phyloP scores from a whole-genome alignment of 495 filamentous ascomycete genomes.

The Penicillium dipodomyicola region DNA sequence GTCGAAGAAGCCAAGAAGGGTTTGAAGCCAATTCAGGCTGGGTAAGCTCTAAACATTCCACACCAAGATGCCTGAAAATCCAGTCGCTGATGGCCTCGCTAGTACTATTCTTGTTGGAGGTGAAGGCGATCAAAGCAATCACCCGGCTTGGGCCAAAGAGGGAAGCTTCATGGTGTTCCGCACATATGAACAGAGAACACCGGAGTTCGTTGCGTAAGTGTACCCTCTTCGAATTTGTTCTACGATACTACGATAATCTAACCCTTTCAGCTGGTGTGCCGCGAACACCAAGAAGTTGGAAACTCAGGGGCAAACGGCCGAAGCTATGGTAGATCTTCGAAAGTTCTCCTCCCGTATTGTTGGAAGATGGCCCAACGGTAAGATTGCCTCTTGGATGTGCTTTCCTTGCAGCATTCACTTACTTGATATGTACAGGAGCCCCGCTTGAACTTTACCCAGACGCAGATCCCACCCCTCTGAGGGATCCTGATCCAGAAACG shows the following conservation, averaged over 20 bases:
- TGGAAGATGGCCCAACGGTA: slow-evolving; percentile 2
- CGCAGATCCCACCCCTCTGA: not conserved
- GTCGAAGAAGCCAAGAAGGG: not conserved
- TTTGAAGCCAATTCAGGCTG: slow-evolving; percentile 1
- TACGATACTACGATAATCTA: not conserved
- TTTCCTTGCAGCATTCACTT: not conserved
- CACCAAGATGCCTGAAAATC: too few species aligned
- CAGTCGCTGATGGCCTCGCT: not conserved
- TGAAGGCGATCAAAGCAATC: not conserved
- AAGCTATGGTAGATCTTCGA: not conserved
- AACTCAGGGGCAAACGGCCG: not conserved
- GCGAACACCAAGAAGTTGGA: not conserved
- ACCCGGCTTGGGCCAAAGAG: slow-evolving; percentile 5
- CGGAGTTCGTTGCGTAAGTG: not conserved
- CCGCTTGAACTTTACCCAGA: slow-evolving; percentile 1
- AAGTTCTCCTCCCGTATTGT: slow-evolving; percentile 1
- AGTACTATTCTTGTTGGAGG: slow-evolving; percentile 6
- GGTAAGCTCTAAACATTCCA: not conserved
- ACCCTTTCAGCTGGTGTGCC: not conserved
- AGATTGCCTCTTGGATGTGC: not conserved
- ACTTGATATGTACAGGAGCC: not conserved
- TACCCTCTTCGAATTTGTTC: not conserved
- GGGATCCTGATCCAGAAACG: not conserved
- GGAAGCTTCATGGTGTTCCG: slow-evolving; percentile 11
- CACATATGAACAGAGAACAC: slow-evolving; percentile 1